A percentile compares a stretch with the other conserved stretches of the same genome.
Conservation (phyloP, 2,329 filamentous ascomycete genomes). For the Aspergillus ibericus region DNA sequence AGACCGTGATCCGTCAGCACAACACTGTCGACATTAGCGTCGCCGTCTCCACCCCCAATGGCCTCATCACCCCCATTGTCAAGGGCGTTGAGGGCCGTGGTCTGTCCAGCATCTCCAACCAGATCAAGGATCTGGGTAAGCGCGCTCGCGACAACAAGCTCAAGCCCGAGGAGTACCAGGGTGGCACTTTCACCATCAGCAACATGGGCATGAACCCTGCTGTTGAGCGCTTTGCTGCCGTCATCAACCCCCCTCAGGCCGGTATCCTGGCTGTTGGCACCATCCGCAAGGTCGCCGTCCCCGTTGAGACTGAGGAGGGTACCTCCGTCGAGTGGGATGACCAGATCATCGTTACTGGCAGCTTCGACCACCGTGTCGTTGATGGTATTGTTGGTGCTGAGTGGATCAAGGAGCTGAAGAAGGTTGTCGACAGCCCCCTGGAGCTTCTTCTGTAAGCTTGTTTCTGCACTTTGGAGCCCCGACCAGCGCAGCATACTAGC, state of each 20-base stretch:
- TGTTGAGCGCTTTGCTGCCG: constrained; percentile 93
- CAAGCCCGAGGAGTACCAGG: constrained; percentile 99
- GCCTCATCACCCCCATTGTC: constrained; percentile 97
- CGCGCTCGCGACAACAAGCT: constrained; percentile 95
- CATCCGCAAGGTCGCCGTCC: constrained; percentile 90
- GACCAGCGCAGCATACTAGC: constrained; percentile 17
- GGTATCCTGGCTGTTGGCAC: constrained; percentile 93
- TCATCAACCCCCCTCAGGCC: constrained; percentile 98
- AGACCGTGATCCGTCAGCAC: constrained; percentile 83
- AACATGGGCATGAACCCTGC: constrained; percentile 99
- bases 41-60: constrained; percentile 86
- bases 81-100: constrained; percentile 84
- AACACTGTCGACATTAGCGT: constrained; percentile 93
- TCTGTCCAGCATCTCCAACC: constrained; percentile 79
- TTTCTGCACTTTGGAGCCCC: constrained; percentile 6
- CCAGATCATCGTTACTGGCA: constrained; percentile 90
- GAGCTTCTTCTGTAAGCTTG: constrained; percentile 77
- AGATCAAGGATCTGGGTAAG: constrained; percentile 96
- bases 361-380: constrained; percentile 98
- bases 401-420: constrained; percentile 97
- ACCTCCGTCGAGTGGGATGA: constrained; percentile 87
- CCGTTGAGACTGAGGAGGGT: constrained; percentile 80
- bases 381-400: constrained; percentile 95
- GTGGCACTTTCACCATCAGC: constrained; percentile 97
- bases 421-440: constrained; percentile 94